phyloP scores from a whole-genome alignment of 2,329 filamentous ascomycete species.

The Domatiomyces catenatus region DNA sequence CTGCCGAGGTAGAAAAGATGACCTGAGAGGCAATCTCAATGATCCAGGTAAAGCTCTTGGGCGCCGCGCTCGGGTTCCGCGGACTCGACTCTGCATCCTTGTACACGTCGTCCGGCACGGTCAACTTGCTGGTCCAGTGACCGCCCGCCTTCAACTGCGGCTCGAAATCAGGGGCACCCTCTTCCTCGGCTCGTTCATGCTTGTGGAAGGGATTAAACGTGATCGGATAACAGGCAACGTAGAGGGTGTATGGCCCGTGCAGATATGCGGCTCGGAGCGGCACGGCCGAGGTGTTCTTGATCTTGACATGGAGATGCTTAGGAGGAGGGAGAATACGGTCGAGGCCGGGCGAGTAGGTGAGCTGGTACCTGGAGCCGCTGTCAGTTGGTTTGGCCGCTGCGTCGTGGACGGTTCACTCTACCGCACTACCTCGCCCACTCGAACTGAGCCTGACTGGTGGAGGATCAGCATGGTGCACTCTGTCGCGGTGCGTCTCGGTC shows the following conservation, averaged over 20 bases:
- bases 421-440: constrained; percentile 85
- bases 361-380: constrained; percentile 43
- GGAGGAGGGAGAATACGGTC: constrained; percentile 86
- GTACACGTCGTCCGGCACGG: constrained; percentile 63
- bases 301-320: constrained; percentile 61
- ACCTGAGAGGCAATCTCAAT: constrained; percentile 87
- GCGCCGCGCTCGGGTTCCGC: constrained; percentile 28
- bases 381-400: constrained; percentile 1
- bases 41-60: constrained; percentile 61
- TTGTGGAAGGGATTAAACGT: constrained; percentile 57
- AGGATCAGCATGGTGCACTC: constrained; percentile 48
- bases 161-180: constrained; percentile 80
- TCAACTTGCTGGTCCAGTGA: constrained; percentile 64
- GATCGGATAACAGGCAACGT: constrained; percentile 70
- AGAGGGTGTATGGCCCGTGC: constrained; percentile 79
- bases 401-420: constrained; percentile 29
- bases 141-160: constrained; percentile 92
- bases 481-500: background rate
- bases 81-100: constrained; percentile 12
- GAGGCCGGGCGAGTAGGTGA: constrained; percentile 78
- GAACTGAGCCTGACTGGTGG: constrained; percentile 80
- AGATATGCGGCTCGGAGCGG: constrained; percentile 88
- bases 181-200: constrained; percentile 50
- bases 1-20: constrained; percentile 77
- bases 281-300: constrained; percentile 83